These are phyloP conservation scores for Hordeum vulgare DNA, from an alignment of 176 grass and related monocot species.

Conservation along the genomic window MorexV3_pseudomolecules_assembly NC_058524.1:529439956-529440455, in stretches of 20 bases:
- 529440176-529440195: background rate
- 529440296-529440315: background rate
- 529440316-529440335: background rate
- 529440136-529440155: background rate
- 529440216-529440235: background rate
- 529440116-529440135: background rate
- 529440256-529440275: background rate
- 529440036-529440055: no score
- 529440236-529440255: background rate
- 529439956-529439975: no score
- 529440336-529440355: background rate
- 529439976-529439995: no score
- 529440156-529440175: background rate
- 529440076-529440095: no score
- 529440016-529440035: no score
- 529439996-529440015: no score
- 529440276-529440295: background rate
- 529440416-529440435: background rate
- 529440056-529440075: no score
- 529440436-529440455: background rate
- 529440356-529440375: no score
- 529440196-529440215: background rate
- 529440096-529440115: background rate
- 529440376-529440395: background rate
- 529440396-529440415: background rate